Evolutionary conservation across 2,329 filamentous ascomycete genomes (phyloP).

Genomic region (Penicillium sp.): DNA sequence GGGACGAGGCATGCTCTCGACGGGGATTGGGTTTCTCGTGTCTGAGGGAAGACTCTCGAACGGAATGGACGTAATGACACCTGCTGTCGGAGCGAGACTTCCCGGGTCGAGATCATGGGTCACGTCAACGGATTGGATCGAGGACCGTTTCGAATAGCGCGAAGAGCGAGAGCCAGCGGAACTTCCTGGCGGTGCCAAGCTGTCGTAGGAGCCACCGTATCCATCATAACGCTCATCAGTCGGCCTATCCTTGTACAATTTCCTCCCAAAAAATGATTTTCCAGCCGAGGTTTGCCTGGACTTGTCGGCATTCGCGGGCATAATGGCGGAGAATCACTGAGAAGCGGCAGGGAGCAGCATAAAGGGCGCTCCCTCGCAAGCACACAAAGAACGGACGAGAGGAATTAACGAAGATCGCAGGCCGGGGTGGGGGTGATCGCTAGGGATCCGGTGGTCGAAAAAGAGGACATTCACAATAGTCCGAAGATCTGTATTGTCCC

Average conservation of each 20-base stretch:
- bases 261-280: slow-evolving; percentile 84
- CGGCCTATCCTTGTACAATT: slow-evolving; percentile 70
- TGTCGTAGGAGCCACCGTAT: slow-evolving; percentile 55
- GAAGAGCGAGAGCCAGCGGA: slow-evolving; percentile 67
- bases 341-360: slow-evolving; percentile 36
- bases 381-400: slow-evolving; percentile 5
- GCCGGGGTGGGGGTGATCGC: slow-evolving; percentile 14
- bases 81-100: slow-evolving; percentile 71
- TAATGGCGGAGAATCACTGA: slow-evolving; percentile 39
- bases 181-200: slow-evolving; percentile 61
- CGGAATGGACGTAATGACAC: slow-evolving; percentile 82
- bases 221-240: slow-evolving; percentile 62
- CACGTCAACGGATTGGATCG: slow-evolving; percentile 68
- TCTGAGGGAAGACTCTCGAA: slow-evolving; percentile 71
- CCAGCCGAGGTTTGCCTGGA: slow-evolving; percentile 76
- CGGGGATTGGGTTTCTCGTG: slow-evolving; percentile 66
- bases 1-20: slow-evolving; percentile 69
- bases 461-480: slow-evolving; percentile 21
- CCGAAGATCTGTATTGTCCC: slow-evolving; percentile 20
- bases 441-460: slow-evolving; percentile 12
- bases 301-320: slow-evolving; percentile 64
- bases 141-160: slow-evolving; percentile 70
- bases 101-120: slow-evolving; percentile 59
- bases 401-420: slow-evolving; percentile 4
- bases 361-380: slow-evolving; percentile 23